A percentile compares a stretch with the other conserved stretches of the same genome.
Evolutionary conservation across 192 early-diverging fungal species (phyloP).

Genomic region (Chytriomyces sp.): DNA sequence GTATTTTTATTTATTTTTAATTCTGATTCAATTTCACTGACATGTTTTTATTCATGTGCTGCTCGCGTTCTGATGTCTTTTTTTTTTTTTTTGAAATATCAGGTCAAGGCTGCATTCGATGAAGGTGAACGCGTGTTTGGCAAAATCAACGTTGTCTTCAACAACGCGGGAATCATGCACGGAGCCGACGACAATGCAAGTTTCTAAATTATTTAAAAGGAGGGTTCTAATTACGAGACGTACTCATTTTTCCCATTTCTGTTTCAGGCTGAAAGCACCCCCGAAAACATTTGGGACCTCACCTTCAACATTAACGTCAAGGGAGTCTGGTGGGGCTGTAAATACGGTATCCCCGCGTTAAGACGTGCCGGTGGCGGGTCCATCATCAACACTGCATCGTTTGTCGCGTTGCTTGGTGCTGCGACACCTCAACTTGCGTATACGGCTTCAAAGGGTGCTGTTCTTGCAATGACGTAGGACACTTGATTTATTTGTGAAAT

Average conservation of each 20-base stretch:
- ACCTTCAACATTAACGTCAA: constrained; percentile 84
- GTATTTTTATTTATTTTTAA: too few species aligned
- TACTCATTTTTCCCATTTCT: too few species aligned
- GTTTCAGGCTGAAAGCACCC: constrained; percentile 66
- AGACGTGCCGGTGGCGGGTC: constrained; percentile 73
- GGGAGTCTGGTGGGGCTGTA: constrained; percentile 88
- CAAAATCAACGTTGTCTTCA: constrained; percentile 80
- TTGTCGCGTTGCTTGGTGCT: constrained; percentile 77
- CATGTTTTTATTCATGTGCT: not conserved
- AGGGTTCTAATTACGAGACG: too few species aligned
- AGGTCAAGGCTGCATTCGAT: not conserved
- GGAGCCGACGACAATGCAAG: too few species aligned
- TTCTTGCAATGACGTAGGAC: constrained; percentile 84
- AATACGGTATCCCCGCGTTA: constrained; percentile 79
- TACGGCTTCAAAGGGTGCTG: constrained; percentile 87
- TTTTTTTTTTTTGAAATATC: not conserved
- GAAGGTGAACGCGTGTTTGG: constrained; percentile 52
- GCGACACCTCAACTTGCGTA: constrained; percentile 87
- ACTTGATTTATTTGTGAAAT: too few species aligned
- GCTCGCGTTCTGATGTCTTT: not conserved
- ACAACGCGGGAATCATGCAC: constrained; percentile 85
- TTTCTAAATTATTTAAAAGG: too few species aligned
- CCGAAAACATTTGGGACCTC: constrained; percentile 78
- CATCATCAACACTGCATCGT: constrained; percentile 86
- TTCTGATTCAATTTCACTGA: constrained; percentile 1